Conservation (phyloP, 2,329 filamentous ascomycete species). For the Mycogone perniciosa region DNA sequence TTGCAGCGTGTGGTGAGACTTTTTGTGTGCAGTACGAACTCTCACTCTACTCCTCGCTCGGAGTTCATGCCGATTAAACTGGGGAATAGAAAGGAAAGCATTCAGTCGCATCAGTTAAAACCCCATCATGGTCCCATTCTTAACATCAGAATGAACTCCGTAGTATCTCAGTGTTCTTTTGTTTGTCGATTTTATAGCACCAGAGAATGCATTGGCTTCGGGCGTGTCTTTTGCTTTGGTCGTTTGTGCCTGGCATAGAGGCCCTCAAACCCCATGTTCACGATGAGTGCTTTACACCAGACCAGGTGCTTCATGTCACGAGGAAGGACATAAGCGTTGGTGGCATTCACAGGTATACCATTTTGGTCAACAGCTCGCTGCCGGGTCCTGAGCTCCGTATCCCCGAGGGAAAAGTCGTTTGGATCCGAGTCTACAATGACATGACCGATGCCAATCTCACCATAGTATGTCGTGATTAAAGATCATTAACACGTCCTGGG, state of each 20-base stretch:
- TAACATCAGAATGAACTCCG: too few species aligned
- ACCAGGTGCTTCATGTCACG: constrained; percentile 41
- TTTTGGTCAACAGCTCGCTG: constrained; percentile 45
- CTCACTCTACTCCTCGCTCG: too few species aligned
- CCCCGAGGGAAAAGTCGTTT: constrained; percentile 38
- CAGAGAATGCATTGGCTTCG: neutral
- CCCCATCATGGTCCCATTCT: neutral
- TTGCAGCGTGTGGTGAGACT: too few species aligned
- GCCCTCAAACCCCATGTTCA: constrained; percentile 14
- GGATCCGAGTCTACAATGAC: constrained; percentile 55
- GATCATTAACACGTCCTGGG: neutral
- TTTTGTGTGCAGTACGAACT: too few species aligned
- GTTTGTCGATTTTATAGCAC: neutral
- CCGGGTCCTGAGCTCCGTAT: constrained; percentile 46
- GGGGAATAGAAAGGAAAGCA: too few species aligned
- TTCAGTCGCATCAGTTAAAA: neutral
- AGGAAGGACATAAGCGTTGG: constrained; percentile 28
- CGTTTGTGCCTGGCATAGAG: neutral
- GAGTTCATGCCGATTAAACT: too few species aligned
- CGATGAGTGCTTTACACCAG: constrained; percentile 30
- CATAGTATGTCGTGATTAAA: constrained; percentile 35
- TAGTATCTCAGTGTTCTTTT: neutral
- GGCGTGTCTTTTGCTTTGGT: neutral
- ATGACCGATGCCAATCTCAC: constrained; percentile 48
- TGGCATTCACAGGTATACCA: constrained; percentile 13